A percentile compares a stretch with the other conserved stretches of the same genome.
Evolutionary conservation across 1,284 basidiomycete genomes (phyloP).

Genomic region (Thelephora terrestris): DNA sequence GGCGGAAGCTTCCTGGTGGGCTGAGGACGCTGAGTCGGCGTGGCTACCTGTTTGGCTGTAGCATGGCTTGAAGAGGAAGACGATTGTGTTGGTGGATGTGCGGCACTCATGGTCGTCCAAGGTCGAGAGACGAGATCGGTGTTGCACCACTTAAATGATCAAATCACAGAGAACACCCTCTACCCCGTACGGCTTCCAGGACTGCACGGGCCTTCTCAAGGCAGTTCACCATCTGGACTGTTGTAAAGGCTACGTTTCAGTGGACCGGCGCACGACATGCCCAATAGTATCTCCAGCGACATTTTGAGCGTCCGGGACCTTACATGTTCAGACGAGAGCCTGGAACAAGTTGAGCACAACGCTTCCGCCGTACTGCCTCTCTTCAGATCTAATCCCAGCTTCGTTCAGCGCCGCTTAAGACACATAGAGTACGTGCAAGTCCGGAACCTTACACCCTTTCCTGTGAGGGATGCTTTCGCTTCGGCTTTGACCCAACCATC

Average conservation of each 20-base stretch:
- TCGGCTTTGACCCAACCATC: constrained; percentile 59
- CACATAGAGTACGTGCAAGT: constrained; percentile 68
- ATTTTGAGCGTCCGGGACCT: not conserved
- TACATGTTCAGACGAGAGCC: not conserved
- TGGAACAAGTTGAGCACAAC: not conserved
- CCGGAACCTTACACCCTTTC: constrained; percentile 73
- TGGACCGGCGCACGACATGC: not conserved
- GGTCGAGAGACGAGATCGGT: too few species aligned
- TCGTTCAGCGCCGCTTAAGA: constrained; percentile 53
- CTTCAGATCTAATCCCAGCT: constrained; percentile 1
- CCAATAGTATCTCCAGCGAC: not conserved
- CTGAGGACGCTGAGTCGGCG: constrained; percentile 12
- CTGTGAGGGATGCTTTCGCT: constrained; percentile 64
- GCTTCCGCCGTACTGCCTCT: not conserved
- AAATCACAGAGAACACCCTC: too few species aligned
- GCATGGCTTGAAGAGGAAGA: constrained; percentile 13
- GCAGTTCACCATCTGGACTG: too few species aligned
- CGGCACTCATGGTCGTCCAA: too few species aligned
- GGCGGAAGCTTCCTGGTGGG: constrained; percentile 49
- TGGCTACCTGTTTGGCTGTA: constrained; percentile 10
- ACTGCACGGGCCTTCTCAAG: too few species aligned
- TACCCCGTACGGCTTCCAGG: too few species aligned
- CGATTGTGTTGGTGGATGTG: constrained; percentile 1
- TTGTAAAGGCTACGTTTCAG: not conserved
- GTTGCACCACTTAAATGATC: too few species aligned